Evolutionary conservation across 371 early-diverging fungal genomes (phyloP).

Genomic region (Dentiscutata heterogama): DNA sequence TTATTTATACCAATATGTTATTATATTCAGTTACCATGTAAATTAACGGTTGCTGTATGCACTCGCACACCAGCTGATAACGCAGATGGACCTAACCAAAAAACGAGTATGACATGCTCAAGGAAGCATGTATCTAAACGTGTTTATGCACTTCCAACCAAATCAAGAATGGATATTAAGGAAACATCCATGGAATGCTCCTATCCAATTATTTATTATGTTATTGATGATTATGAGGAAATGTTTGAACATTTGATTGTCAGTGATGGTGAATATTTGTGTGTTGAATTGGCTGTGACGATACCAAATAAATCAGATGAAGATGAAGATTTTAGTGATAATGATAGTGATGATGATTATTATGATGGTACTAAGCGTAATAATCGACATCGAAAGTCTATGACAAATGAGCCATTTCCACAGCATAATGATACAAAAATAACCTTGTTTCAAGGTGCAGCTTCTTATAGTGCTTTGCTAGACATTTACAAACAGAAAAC

Average conservation of each 20-base stretch:
- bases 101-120: slow-evolving; percentile 59
- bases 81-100: slow-evolving; percentile 43
- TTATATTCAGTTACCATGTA: slow-evolving; percentile 72
- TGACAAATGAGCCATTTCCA: slow-evolving; percentile 47
- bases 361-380: slow-evolving; percentile 12
- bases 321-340: slow-evolving; percentile 41
- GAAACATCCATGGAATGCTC: slow-evolving; percentile 80
- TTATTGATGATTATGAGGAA: slow-evolving; percentile 86
- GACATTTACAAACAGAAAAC: slow-evolving; percentile 79
- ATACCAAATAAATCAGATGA: slow-evolving; percentile 50
- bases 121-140: slow-evolving; percentile 74
- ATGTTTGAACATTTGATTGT: slow-evolving; percentile 81
- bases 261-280: slow-evolving; percentile 79
- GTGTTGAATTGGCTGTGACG: slow-evolving; percentile 79
- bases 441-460: slow-evolving; percentile 85
- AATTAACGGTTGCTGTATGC: slow-evolving; percentile 83
- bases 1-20: slow-evolving; percentile 2
- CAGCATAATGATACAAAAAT: slow-evolving; percentile 59
- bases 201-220: slow-evolving; percentile 85
- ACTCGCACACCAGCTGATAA: slow-evolving; percentile 57
- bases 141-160: slow-evolving; percentile 84
- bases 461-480: slow-evolving; percentile 73
- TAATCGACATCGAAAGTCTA: slow-evolving; percentile 48
- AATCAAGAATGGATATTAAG: slow-evolving; percentile 83
- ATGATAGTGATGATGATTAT: slow-evolving; percentile 37